Percentiles rank a stretch among this genome's conserved stretches.
phyloP scores from a whole-genome alignment of 1,284 basidiomycete genomes.

The Psilocybe mexicana region DNA sequence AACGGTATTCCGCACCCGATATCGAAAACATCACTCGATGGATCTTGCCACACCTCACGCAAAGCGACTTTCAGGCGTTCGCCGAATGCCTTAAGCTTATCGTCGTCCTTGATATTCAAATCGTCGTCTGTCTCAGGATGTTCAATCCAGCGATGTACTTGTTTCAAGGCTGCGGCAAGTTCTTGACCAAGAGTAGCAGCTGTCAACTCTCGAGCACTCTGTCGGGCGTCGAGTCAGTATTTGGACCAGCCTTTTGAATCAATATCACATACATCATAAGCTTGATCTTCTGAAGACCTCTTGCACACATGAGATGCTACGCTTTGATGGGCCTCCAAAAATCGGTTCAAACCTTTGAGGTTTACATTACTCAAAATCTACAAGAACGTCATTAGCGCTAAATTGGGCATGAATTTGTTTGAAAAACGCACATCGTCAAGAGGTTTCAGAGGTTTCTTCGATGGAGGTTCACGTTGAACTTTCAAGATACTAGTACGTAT shows the following conservation, averaged over 20 bases:
- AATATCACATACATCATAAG: conserved; percentile 59
- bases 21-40: conserved; percentile 70
- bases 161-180: conserved; percentile 59
- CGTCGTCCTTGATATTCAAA: conserved; percentile 35
- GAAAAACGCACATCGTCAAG: conserved; percentile 64
- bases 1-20: conserved; percentile 52
- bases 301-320: conserved; percentile 67
- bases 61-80: conserved; percentile 59
- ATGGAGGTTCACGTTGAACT: conserved; percentile 38
- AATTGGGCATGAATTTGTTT: background rate
- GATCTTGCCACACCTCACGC: conserved; percentile 68
- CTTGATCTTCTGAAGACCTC: conserved; percentile 73
- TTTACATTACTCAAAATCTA: conserved; percentile 62
- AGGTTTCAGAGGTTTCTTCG: conserved; percentile 45
- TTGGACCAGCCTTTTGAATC: too few relatives aligned
- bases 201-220: conserved; percentile 79
- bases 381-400: conserved; percentile 1
- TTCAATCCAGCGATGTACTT: conserved; percentile 48
- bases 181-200: conserved; percentile 77
- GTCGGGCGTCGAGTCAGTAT: background rate
- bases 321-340: conserved; percentile 63
- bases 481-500: conserved; percentile 66
- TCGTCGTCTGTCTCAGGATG: conserved; percentile 42
- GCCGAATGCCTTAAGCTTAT: conserved; percentile 48
- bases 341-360: conserved; percentile 51